phyloP scores from a whole-genome alignment of 176 grass and related monocot species.

The Thalia dealbata region DNA sequence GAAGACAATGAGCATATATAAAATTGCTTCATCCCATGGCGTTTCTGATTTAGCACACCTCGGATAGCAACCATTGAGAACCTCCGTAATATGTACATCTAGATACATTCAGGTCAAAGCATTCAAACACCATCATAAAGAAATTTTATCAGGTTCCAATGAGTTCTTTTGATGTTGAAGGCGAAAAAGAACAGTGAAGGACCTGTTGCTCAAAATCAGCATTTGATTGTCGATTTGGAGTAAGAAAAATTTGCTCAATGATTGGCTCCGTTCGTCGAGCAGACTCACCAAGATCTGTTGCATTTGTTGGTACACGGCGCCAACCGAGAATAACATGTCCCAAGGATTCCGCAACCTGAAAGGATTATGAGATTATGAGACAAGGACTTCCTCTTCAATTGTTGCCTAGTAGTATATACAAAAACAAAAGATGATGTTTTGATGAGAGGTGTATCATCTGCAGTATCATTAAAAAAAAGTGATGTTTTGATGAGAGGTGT shows the following conservation, averaged over 20 bases:
- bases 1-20: conserved; percentile 98
- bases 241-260: conserved; percentile 84
- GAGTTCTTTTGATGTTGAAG: background rate
- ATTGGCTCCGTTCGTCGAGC: conserved; percentile 62
- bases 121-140: background rate
- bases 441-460: too few species aligned
- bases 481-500: too few species aligned
- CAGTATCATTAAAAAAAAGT: too few species aligned
- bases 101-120: conserved; percentile 13
- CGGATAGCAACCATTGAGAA: conserved; percentile 64
- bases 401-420: too few species aligned
- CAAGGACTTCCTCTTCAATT: too few species aligned
- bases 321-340: conserved; percentile 87
- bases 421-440: too few species aligned
- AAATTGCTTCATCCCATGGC: conserved; percentile 55
- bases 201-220: conserved; percentile 88
- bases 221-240: conserved; percentile 47
- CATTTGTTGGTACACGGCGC: conserved; percentile 70
- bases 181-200: background rate
- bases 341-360: conserved; percentile 49
- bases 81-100: conserved; percentile 86
- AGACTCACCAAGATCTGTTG: conserved; percentile 72
- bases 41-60: conserved; percentile 36
- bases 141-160: background rate
- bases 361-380: too few species aligned